These are phyloP conservation scores for Geranium rotundifolium DNA, from an alignment of 345 rosid genomes.

Conservation along the genomic window DNA sequence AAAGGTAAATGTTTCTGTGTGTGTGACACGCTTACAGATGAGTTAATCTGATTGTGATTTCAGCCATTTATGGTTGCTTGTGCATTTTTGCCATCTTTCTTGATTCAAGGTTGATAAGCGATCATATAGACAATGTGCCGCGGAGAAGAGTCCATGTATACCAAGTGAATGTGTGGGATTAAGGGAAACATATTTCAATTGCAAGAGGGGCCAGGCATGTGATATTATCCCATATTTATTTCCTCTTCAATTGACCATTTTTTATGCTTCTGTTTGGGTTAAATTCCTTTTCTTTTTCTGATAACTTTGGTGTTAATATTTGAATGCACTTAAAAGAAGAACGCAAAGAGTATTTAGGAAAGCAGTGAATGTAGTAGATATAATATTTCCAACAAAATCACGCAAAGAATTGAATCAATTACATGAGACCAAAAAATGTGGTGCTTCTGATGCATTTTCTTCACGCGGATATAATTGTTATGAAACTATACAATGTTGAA, in stretches of 20 bases:
- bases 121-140: slow-evolving; percentile 70
- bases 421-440: too few species aligned
- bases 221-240: slow-evolving; percentile 1
- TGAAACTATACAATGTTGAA: too few species aligned
- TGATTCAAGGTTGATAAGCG: slow-evolving; percentile 53
- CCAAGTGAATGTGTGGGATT: slow-evolving; percentile 87
- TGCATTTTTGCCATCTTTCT: neutral
- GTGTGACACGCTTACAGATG: neutral
- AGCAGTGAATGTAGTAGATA: too few species aligned
- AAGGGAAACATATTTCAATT: slow-evolving; percentile 90
- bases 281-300: neutral
- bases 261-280: neutral
- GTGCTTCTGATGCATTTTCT: too few species aligned
- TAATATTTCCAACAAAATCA: too few species aligned
- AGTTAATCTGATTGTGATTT: neutral
- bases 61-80: neutral
- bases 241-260: neutral
- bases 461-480: too few species aligned
- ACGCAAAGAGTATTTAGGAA: too few species aligned
- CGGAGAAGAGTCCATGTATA: slow-evolving; percentile 73
- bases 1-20: slow-evolving; percentile 26
- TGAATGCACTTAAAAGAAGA: too few species aligned
- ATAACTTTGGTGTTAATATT: too few species aligned
- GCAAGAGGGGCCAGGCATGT: slow-evolving; percentile 91
- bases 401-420: too few species aligned